Percentiles rank a stretch among this genome's conserved stretches.
Evolutionary conservation across 1,284 basidiomycete species (phyloP).

Genomic region (Golubevia pallescens): DNA sequence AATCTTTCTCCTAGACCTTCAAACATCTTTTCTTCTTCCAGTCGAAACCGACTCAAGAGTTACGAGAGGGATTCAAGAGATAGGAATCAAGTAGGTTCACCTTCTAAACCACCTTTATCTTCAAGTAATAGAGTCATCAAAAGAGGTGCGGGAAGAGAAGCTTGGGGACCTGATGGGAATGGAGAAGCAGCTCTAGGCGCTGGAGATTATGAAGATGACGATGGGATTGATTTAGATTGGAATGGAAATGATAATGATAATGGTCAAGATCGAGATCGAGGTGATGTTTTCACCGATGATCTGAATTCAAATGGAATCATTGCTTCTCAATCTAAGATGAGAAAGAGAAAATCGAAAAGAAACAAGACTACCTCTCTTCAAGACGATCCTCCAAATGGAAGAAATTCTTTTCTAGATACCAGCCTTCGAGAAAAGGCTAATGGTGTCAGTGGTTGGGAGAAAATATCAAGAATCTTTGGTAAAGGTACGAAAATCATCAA

Average conservation of each 20-base stretch:
- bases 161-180: slow-evolving; percentile 16
- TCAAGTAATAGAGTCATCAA: slow-evolving; percentile 3
- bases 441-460: no score
- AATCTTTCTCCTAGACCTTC: no score
- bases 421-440: no score
- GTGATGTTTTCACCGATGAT: no score
- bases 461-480: no score
- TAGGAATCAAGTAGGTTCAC: background rate
- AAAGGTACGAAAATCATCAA: no score
- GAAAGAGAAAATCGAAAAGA: background rate
- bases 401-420: background rate
- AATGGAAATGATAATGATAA: background rate
- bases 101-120: background rate
- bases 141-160: slow-evolving; percentile 16
- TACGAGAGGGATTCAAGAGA: background rate
- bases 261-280: background rate
- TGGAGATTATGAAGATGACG: slow-evolving; percentile 20
- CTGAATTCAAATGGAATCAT: background rate
- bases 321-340: background rate
- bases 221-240: slow-evolving; percentile 16
- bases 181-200: slow-evolving; percentile 17
- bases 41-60: no score
- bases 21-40: no score
- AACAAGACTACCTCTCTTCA: background rate
- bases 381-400: background rate